phyloP scores from a whole-genome alignment of 2,329 filamentous ascomycete genomes.

The Knufia petricola region DNA sequence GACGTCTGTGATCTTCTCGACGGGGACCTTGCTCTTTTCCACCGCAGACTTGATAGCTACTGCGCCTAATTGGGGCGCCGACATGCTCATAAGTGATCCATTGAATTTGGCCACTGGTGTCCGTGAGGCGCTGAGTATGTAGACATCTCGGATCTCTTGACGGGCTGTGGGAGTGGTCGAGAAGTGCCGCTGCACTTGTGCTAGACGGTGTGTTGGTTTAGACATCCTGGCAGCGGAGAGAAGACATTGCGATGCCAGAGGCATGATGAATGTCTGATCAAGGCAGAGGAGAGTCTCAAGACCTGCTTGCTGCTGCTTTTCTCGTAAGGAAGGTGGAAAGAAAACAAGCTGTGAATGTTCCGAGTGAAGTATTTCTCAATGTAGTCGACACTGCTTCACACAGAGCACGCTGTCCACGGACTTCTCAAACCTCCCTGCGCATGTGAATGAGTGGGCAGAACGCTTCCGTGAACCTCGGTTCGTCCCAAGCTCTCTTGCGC shows the following conservation, averaged over 20 bases:
- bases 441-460: too few species aligned
- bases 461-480: too few species aligned
- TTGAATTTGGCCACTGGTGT: conserved; percentile 94
- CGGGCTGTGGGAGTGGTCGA: conserved; percentile 38
- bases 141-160: conserved; percentile 76
- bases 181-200: conserved; percentile 43
- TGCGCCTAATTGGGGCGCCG: conserved; percentile 80
- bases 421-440: too few species aligned
- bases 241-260: background rate
- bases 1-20: conserved; percentile 74
- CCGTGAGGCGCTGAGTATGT: conserved; percentile 81
- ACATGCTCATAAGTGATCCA: conserved; percentile 72
- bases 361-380: too few species aligned
- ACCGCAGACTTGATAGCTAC: conserved; percentile 86
- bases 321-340: too few species aligned
- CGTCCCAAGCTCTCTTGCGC: too few species aligned
- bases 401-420: too few species aligned
- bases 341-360: too few species aligned
- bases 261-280: background rate
- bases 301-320: background rate
- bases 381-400: too few species aligned
- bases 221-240: conserved; percentile 6
- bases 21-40: conserved; percentile 72
- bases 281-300: background rate
- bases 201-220: conserved; percentile 30